Evolutionary conservation across 164 flowering plant genomes (phyloP).

Genomic region (Cinnamomum micranthum): DNA sequence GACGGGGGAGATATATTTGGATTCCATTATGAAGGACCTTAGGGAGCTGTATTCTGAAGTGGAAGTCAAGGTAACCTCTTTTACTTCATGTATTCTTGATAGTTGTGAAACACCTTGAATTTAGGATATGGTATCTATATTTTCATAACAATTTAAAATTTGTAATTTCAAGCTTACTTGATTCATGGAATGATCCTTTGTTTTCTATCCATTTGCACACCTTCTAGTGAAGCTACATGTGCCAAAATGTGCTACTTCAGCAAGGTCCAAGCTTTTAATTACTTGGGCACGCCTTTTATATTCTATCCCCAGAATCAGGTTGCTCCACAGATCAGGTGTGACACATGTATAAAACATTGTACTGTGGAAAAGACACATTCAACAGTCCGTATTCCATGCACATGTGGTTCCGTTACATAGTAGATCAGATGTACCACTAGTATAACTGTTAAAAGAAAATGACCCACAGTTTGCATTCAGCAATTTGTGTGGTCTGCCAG

Average conservation of each 20-base stretch:
- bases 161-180: no score
- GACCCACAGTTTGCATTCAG: no score
- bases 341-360: background rate
- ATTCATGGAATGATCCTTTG: no score
- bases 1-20: conserved; percentile 94
- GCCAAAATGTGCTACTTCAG: background rate
- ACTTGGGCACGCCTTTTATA: background rate
- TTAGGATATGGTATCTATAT: background rate
- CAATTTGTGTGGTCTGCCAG: no score
- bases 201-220: no score
- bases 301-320: background rate
- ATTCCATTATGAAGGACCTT: conserved; percentile 97
- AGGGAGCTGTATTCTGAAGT: conserved; percentile 99
- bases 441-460: no score
- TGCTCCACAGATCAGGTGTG: background rate
- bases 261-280: background rate
- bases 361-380: no score
- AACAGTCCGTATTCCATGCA: no score
- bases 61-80: conserved; percentile 76
- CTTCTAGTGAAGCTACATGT: no score
- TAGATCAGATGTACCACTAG: no score
- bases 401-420: no score
- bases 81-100: background rate
- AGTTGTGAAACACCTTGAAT: background rate
- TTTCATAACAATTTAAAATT: background rate